phyloP scores from a whole-genome alignment of 352 stramenopile genomes.

The Achlya hypogyna region DNA sequence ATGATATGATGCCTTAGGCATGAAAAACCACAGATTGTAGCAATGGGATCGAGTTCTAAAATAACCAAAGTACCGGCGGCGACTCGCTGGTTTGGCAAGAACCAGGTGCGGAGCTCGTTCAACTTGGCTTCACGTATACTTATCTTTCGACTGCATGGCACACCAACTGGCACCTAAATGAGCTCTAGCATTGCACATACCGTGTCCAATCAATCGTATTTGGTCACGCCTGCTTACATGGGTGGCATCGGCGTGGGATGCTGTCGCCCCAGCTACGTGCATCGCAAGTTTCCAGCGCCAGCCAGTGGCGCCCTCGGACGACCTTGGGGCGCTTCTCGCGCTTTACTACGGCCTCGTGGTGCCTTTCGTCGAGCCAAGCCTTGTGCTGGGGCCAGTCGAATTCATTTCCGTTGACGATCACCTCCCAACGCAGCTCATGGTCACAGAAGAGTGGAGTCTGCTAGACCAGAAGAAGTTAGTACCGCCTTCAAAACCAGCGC shows the following conservation, averaged over 20 bases:
- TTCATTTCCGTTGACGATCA: constrained; percentile 17
- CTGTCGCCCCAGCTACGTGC: background rate
- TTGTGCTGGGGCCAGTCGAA: constrained; percentile 3
- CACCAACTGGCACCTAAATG: too few relatives aligned
- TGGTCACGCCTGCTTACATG: constrained; percentile 6
- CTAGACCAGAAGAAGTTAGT: background rate
- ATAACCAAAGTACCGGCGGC: too few relatives aligned
- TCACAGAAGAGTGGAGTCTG: constrained; percentile 18
- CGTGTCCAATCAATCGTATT: too few relatives aligned
- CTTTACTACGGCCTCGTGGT: constrained; percentile 4
- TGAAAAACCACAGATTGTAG: too few relatives aligned
- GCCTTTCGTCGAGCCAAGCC: constrained; percentile 4
- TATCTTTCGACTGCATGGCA: too few relatives aligned
- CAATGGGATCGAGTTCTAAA: too few relatives aligned
- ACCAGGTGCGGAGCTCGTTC: too few relatives aligned
- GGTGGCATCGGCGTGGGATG: constrained; percentile 1
- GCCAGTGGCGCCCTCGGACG: background rate
- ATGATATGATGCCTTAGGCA: too few relatives aligned
- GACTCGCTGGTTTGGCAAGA: too few relatives aligned
- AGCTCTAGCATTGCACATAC: too few relatives aligned
- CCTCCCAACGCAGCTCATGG: constrained; percentile 20
- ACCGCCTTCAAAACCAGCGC: background rate
- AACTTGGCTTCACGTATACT: too few relatives aligned
- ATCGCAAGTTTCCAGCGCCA: background rate
- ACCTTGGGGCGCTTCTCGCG: constrained; percentile 6